Evolutionary conservation across 2,329 filamentous ascomycete species (phyloP), one percentile per base, ranked within the genome.

Genomic region (Arachnomyces sp.): DNA sequence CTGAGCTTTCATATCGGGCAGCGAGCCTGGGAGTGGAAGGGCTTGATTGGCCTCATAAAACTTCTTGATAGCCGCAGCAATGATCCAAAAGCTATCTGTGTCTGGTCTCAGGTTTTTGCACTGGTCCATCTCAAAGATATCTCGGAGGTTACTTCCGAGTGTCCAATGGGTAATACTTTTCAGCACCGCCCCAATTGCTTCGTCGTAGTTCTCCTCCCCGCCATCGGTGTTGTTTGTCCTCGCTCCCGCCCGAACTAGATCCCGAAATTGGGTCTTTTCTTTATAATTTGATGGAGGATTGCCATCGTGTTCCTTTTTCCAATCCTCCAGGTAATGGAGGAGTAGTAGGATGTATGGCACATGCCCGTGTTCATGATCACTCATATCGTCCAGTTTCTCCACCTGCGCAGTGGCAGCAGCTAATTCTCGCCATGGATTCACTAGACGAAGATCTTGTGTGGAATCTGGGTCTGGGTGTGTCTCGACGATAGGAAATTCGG

Each of bases 1-100:
- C 57, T 90, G 78, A 2, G 92, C 88, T 68, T 98, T 98, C 92
- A 98, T 98, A 60, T 98, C 92, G 2, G 93, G 92, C 2, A 98
- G 70, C 2, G 82, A 80, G 9, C 92, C 93, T 0, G 89, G 82
- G 0, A 98, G 70, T 12, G 92, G 92, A 4, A 98, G 72, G 18
- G 81, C 73, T 6, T 73, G 67, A 57, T 95, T 79, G 40, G 77
- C 77, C 7, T 74, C 62, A 60, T 90, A 81, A 61, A 98, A 98
- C 14, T 73, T 57, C 44, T 79, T 79, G 40, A 96, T 72, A 0
- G 90, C 89, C 40, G 79, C 74, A 7, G 85, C 84, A 50, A 95
- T 90, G 45, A 89, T 65, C 92, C 93, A 98, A 66, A 98, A 96
- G 43, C 76, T 76, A 0, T 83, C 69, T 0, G 73, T 74, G 43